Percentiles rank a stretch among this genome's conserved stretches.
These are phyloP conservation scores for Chlorella sp. DNA, from an alignment of 139 green algal genomes.

Conservation along the genomic window DNA sequence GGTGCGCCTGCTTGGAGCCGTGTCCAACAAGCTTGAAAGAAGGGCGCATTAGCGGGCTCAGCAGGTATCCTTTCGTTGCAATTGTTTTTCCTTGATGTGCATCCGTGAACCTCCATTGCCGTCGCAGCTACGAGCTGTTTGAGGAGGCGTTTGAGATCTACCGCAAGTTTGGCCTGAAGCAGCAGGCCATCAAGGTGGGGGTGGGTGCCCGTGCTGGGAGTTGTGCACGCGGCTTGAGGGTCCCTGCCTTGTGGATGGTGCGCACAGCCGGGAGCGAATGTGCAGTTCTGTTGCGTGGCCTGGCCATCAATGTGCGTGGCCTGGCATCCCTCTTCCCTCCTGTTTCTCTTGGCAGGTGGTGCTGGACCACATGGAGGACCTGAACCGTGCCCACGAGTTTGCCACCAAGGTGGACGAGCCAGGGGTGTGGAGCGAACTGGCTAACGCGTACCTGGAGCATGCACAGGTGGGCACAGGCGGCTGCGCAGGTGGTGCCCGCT, in stretches of 20 bases:
- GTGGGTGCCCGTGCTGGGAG: too few relatives aligned
- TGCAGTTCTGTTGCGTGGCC: too few relatives aligned
- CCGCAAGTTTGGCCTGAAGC: slow-evolving; percentile 95
- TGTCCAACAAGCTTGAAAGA: neutral
- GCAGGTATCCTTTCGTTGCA: too few relatives aligned
- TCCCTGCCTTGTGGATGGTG: too few relatives aligned
- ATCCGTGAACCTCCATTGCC: neutral
- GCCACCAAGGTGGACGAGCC: slow-evolving; percentile 85
- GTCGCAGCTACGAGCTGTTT: slow-evolving; percentile 78
- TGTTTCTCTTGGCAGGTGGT: slow-evolving; percentile 61
- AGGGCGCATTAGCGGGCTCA: too few relatives aligned
- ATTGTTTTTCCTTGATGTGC: too few relatives aligned
- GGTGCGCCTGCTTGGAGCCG: too few relatives aligned
- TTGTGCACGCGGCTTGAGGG: too few relatives aligned
- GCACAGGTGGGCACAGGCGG: slow-evolving; percentile 57
- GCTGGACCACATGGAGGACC: slow-evolving; percentile 90
- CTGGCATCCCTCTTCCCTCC: too few relatives aligned
- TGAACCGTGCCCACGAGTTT: slow-evolving; percentile 91
- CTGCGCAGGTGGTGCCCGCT: too few relatives aligned
- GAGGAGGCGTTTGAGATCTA: slow-evolving; percentile 99
- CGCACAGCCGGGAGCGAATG: too few relatives aligned
- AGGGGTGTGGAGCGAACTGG: slow-evolving; percentile 94
- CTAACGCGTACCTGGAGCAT: slow-evolving; percentile 89
- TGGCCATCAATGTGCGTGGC: too few relatives aligned
- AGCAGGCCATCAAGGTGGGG: slow-evolving; percentile 74